Conservation (phyloP, 2,329 filamentous ascomycete genomes). For the Xylariaceae sp. region DNA sequence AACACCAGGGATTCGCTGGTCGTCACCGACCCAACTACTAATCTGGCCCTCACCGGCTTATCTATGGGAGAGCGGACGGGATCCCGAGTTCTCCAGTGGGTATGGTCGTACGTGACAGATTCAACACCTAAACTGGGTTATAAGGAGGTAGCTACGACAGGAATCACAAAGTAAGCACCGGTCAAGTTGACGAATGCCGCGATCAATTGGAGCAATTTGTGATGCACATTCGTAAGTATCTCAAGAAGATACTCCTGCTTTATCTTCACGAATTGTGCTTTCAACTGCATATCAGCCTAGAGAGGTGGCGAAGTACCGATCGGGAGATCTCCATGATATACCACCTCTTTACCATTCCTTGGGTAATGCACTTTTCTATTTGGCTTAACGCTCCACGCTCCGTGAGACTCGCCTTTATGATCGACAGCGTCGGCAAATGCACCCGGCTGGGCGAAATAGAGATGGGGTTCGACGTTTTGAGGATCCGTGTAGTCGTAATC, state of each 20-base stretch:
- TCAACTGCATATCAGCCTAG: no score
- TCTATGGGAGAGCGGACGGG: slow-evolving; percentile 34
- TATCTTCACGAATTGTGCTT: no score
- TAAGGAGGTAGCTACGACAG: slow-evolving; percentile 7
- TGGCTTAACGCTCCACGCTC: slow-evolving; percentile 36
- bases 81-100: slow-evolving; percentile 30
- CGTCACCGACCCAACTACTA: slow-evolving; percentile 34
- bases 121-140: slow-evolving; percentile 7
- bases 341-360: slow-evolving; percentile 32
- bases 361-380: slow-evolving; percentile 34
- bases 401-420: slow-evolving; percentile 38
- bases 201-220: no score
- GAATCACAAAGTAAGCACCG: no score
- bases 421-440: slow-evolving; percentile 41
- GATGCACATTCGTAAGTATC: no score
- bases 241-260: no score
- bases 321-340: slow-evolving; percentile 33
- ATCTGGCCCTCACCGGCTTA: slow-evolving; percentile 30
- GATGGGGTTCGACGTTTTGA: slow-evolving; percentile 42
- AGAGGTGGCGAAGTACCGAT: no score
- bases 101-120: slow-evolving; percentile 31
- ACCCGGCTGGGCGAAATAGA: slow-evolving; percentile 41
- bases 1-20: slow-evolving; percentile 34
- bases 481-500: slow-evolving; percentile 42
- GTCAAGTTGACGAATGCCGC: no score